A percentile compares a stretch with the other conserved stretches of the same genome.
Conservation (phyloP, 164 flowering plant genomes). For the Hamamelis virginiana region DNA sequence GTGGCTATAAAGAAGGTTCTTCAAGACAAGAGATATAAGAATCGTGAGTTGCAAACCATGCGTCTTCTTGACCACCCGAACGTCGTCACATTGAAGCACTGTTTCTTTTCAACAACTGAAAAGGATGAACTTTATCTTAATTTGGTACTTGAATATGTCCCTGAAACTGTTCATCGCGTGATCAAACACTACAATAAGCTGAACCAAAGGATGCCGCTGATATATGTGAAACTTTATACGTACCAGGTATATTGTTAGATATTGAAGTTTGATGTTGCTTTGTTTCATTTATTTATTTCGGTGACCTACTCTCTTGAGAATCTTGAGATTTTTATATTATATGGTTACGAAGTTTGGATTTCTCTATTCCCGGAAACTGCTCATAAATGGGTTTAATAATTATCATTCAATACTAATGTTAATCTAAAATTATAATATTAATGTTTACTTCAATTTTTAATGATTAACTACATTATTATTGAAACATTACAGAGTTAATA, state of each 20-base stretch:
- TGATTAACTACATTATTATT: too few species aligned
- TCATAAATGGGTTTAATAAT: too few species aligned
- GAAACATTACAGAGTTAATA: too few species aligned
- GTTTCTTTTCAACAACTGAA: constrained; percentile 70
- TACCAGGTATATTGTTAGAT: constrained; percentile 48
- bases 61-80: constrained; percentile 69
- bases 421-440: too few species aligned
- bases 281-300: background rate
- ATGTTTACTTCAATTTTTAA: too few species aligned
- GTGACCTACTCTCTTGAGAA: background rate
- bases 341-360: background rate
- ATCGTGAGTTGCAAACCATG: constrained; percentile 68
- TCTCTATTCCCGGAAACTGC: background rate
- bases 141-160: constrained; percentile 65
- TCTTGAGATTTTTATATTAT: background rate
- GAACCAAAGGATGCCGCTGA: constrained; percentile 63
- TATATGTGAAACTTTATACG: constrained; percentile 56
- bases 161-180: constrained; percentile 66
- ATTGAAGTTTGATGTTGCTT: background rate
- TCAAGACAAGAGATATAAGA: constrained; percentile 66
- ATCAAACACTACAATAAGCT: constrained; percentile 60
- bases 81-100: constrained; percentile 63
- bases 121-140: constrained; percentile 66
- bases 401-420: too few species aligned
- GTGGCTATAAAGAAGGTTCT: constrained; percentile 71